These are phyloP conservation scores for Gossypium gossypioides DNA, from an alignment of 441 rosid genomes.

Conservation along the genomic window DNA sequence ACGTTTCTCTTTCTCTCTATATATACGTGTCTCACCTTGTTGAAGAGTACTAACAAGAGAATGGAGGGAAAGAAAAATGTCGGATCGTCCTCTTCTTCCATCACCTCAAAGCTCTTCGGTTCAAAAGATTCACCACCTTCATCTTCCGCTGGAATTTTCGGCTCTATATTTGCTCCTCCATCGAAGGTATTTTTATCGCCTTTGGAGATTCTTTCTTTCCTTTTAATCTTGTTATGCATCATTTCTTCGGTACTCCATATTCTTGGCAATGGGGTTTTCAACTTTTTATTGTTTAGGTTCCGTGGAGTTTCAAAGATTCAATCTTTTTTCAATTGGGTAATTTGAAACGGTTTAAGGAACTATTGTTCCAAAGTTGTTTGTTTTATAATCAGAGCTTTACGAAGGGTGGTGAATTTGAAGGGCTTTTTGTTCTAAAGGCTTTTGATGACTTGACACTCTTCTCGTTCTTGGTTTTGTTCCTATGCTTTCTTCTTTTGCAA, in stretches of 20 bases:
- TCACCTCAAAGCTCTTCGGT: slow-evolving; percentile 70
- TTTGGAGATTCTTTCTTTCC: slow-evolving; percentile 22
- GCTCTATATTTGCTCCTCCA: slow-evolving; percentile 61
- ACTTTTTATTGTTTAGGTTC: not conserved
- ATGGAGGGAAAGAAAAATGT: slow-evolving; percentile 66
- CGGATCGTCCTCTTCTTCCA: slow-evolving; percentile 37
- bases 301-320: not conserved
- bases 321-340: not conserved
- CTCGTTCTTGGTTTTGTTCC: not conserved
- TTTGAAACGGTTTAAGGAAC: not conserved
- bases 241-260: not conserved
- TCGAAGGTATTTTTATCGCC: slow-evolving; percentile 32
- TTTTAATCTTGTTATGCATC: not conserved
- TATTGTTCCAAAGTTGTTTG: not conserved
- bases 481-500: not conserved
- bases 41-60: not conserved
- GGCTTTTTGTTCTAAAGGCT: not conserved
- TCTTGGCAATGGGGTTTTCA: slow-evolving; percentile 3
- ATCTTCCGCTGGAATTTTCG: slow-evolving; percentile 59
- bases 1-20: not conserved
- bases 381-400: not conserved
- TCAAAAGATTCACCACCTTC: slow-evolving; percentile 42
- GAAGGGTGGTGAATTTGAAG: not conserved
- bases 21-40: not conserved
- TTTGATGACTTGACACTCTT: not conserved